Base-by-base conservation (phyloP, 345 rosid genomes). In the Clausena lansium region DNA sequence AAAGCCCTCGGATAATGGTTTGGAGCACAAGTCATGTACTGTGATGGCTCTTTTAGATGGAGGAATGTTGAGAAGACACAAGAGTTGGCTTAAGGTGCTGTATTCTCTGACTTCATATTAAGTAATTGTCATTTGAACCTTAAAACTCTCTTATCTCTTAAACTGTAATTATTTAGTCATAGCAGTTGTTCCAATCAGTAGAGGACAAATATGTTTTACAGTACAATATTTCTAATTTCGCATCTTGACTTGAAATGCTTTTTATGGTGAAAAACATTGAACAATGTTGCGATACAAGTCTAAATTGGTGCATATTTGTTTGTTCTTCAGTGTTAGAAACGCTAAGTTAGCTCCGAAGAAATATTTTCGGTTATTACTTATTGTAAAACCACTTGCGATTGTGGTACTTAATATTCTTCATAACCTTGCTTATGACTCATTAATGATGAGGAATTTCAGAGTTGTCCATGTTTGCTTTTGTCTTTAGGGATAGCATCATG, bases 41-140 rank as follows among this genome's bases (percentile, higher is more conserved):
- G 88, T 95, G 59, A 93, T 91, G 99, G 94, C 98, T 41, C 96
- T 95, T 75, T 81, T 93, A 78, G 98, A 95, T 76, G 99, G 98
- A 80, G 93, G 94, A 54, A 88, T 84, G 87, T 82, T 95, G 80
- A 84, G 78, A 86, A 91, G 98, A 79, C 98, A 95, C 36, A 92
- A 84, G 85, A 93, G 91, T 87, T 95, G 98, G 98, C 83, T 93
- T 61, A 95, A 92, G 98, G 97, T 91, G 38, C 9, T 54, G 22
- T 57, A 50, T 64, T 60, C 52, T 77, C 66, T 41, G 60, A 35
- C 39, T 24, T 67, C 28, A 67, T 57, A 24, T 10, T 5, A 4
- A 7, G 8, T 2, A 30, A 19, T 55, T 25, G 28, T 54, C 27
- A 35, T 22, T 22, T 38, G 15, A 20, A 28, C 24, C 33, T 27